Percentiles rank a stretch among this genome's conserved stretches.
Conservation (phyloP, 192 early-diverging fungal species). For the Spinellus fusiger region DNA sequence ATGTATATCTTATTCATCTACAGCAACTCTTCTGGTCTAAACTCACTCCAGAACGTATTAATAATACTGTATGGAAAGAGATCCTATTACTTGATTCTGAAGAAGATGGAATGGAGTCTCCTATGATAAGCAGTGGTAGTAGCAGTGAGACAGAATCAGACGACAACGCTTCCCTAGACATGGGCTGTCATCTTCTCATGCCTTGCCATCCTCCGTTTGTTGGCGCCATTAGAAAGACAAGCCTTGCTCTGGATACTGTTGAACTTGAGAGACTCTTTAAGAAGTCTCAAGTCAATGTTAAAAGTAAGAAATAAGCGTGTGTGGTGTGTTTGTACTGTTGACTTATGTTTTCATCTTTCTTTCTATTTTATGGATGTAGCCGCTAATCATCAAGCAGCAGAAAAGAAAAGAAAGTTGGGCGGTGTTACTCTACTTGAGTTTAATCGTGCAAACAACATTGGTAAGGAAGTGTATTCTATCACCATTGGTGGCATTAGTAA, state of each 20-base stretch:
- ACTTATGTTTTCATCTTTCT: neutral
- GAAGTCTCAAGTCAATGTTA: slow-evolving; percentile 26
- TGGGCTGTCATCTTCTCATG: neutral
- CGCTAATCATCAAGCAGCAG: neutral
- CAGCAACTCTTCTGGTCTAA: slow-evolving; percentile 57
- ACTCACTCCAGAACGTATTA: slow-evolving; percentile 36
- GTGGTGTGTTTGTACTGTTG: no score
- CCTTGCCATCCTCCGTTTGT: neutral
- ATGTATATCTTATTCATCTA: neutral
- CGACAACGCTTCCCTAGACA: neutral
- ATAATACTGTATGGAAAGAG: slow-evolving; percentile 49
- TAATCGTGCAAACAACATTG: slow-evolving; percentile 54
- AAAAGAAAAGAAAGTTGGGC: slow-evolving; percentile 26
- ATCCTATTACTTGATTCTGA: slow-evolving; percentile 16
- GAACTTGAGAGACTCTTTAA: slow-evolving; percentile 47
- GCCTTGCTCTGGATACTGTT: slow-evolving; percentile 32
- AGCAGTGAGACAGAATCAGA: neutral
- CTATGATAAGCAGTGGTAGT: neutral
- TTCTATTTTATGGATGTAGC: neutral
- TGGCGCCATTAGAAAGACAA: neutral
- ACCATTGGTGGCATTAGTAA: neutral
- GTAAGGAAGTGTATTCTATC: slow-evolving; percentile 14
- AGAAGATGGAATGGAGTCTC: neutral
- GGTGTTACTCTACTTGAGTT: slow-evolving; percentile 42
- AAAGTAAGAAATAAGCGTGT: slow-evolving; percentile 7